Evolutionary conservation across 2,329 filamentous ascomycete genomes (phyloP), one percentile per base, ranked within the genome.

Genomic region (Lasiodiplodia sp.): DNA sequence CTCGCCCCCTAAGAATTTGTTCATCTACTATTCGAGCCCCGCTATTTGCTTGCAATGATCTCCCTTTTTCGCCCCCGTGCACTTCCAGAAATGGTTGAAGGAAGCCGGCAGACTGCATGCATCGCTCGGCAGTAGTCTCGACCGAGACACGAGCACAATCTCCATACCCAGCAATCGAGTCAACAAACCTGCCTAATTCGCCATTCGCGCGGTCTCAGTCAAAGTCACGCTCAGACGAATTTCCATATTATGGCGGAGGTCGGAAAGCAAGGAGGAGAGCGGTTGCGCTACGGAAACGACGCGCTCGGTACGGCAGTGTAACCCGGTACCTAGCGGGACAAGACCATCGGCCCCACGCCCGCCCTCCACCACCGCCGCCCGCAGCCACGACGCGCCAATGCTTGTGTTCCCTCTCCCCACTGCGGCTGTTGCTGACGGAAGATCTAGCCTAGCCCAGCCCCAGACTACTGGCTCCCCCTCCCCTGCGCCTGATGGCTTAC

Each of bases 341-440:
- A 57, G 53, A 14, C 6, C 8, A 38, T 57, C 53, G 53, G 53
- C 53, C 53, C 53, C 53, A 57, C 53, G 53, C 53, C n/a, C n/a
- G 40, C 28, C 28, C 28, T 28, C 40, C 40, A 47, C 40, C 40
- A 47, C 40, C 40, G 7, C 18, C 31, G 5, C 1, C 23, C 23
- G 8, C 28, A 4, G 28, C 4, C 28, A 28, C 28, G 28, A 28
- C 6, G 18, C 53, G 18, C 52, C 40, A 47, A 55, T 31, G 25
- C 52, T 31, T 55, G 14, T 31, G 8, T 52, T 21, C 5, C 52
- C 11, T 25, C 21, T 25, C 21, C 31, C 53, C 53, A 21, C 51
- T 21, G 28, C 18, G 53, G 31, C 53, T 38, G 53, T n/a, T 57
- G n/a, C 34, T 57, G 28, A n/a, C 53, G 8, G 21, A 18, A 28